Percentiles rank a stretch among this genome's conserved stretches.
Evolutionary conservation across 257 asterid species (phyloP).

Genomic region (Solanum okadae): DNA sequence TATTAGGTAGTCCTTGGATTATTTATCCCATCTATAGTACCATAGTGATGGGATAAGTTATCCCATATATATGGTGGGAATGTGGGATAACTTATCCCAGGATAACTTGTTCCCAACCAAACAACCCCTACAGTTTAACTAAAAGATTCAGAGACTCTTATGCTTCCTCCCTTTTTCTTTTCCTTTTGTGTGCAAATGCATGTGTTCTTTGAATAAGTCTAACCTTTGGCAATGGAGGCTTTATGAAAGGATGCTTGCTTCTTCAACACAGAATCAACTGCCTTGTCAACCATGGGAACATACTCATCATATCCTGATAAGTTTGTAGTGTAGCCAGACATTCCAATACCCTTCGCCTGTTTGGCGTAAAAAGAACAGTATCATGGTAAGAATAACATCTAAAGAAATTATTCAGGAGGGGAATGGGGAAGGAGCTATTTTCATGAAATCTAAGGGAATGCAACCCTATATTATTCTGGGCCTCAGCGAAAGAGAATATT

Average conservation of each 20-base stretch:
- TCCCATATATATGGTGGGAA: neutral
- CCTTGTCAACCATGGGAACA: conserved; percentile 85
- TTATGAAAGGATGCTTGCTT: conserved; percentile 34
- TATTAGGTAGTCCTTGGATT: neutral
- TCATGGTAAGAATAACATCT: neutral
- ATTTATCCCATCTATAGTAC: neutral
- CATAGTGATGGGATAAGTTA: neutral
- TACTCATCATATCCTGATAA: conserved; percentile 62
- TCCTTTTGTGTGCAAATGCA: neutral
- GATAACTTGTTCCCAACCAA: neutral
- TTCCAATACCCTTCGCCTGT: conserved; percentile 54
- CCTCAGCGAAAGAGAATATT: neutral
- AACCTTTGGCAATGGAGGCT: conserved; percentile 39
- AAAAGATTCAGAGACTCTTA: neutral
- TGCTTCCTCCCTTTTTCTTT: neutral
- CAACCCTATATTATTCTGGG: neutral
- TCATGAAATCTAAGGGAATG: neutral
- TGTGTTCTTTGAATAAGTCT: neutral
- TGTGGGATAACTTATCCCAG: neutral
- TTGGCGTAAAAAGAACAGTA: neutral
- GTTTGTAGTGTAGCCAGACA: conserved; percentile 27
- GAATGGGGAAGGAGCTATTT: neutral
- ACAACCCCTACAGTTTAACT: neutral
- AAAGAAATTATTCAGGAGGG: neutral
- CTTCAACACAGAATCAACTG: conserved; percentile 63